Base-by-base conservation (phyloP, 805 yeast genomes). In the Yarrowia hollandica region DNA sequence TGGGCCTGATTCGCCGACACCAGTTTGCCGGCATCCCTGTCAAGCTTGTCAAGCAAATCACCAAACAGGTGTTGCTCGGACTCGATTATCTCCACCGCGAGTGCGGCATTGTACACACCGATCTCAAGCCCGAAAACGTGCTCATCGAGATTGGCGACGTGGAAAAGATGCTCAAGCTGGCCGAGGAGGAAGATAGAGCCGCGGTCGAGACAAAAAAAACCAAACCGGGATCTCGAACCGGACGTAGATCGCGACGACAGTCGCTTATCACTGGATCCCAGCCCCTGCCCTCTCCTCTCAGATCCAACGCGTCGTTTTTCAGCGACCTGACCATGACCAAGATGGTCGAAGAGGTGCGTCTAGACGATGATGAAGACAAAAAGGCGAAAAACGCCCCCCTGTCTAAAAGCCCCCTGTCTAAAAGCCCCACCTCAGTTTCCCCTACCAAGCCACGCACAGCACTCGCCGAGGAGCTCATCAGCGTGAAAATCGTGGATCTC, bases 231-330 rank as follows among this genome's bases (percentile, higher is more conserved):
- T 44, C 41, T 19, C 44, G 37, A 46, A 46, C 34, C 11, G 35
- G 61, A 22, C 38, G 69, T 46, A 37, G 62, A 63, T n/a, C 60
- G 54, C 79, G 96, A 67, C 74, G 92, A 35, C 85, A 83, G 63
- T 84, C 95, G 0, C 73, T 90, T 21, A 85, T 90, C 50, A 88
- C 95, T 0, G 96, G 96, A 0, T 89, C 96, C 0, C 96, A 90
- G 71, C 97, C 97, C 2, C 75, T 90, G 60, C 96, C 97, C 4
- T 86, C 96, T 0, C 96, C 97, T 1, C 75, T 90, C 50, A 76
- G 91, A 57, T 80, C 92, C 1, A 61, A 63, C 18, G 61, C 44
- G 42, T 41, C 61, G 10, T 63, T 46, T 15, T 64, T 64, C 38
- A 42, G 60, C 34, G 62, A 60, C n/a, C 18, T 60, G 14, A 18